Conservation (phyloP, 495 filamentous ascomycete species). For the Penicillium goetzii region DNA sequence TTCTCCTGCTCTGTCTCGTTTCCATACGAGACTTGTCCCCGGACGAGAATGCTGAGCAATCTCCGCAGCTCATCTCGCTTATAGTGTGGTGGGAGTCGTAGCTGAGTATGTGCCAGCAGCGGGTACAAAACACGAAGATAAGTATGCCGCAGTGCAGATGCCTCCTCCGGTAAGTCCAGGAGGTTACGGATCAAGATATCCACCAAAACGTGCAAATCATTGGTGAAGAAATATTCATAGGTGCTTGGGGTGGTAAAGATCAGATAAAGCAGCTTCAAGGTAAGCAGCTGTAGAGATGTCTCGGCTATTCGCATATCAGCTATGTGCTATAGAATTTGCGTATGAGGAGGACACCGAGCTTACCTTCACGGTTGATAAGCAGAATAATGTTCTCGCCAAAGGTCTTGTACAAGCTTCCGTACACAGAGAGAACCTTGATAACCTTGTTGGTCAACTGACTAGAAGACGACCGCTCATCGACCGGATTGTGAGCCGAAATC, state of each 20-base stretch:
- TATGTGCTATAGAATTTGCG: not conserved
- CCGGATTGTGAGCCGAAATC: constrained; percentile 66
- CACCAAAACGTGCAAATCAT: constrained; percentile 90
- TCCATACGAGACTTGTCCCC: constrained; percentile 42
- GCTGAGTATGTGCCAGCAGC: constrained; percentile 85
- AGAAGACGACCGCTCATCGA: constrained; percentile 38
- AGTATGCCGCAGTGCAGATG: constrained; percentile 84
- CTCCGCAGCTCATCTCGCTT: constrained; percentile 84
- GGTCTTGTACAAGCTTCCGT: constrained; percentile 82
- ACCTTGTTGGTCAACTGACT: constrained; percentile 84
- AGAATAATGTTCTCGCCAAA: constrained; percentile 98
- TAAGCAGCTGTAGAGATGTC: constrained; percentile 88
- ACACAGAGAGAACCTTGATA: constrained; percentile 80
- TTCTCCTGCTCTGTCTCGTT: constrained; percentile 41
- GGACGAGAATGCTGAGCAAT: constrained; percentile 68
- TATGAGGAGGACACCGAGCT: not conserved
- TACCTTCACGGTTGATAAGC: constrained; percentile 90
- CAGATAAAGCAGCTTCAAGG: constrained; percentile 92
- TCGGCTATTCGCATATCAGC: constrained; percentile 53
- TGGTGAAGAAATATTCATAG: constrained; percentile 97
- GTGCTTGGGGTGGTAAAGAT: constrained; percentile 90
- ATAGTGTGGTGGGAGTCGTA: constrained; percentile 82
- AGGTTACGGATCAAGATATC: constrained; percentile 97
- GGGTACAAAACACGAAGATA: constrained; percentile 96
- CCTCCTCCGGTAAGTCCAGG: constrained; percentile 84